Conservation (phyloP, 164 flowering plant genomes). For the Warburgia ugandensis region DNA sequence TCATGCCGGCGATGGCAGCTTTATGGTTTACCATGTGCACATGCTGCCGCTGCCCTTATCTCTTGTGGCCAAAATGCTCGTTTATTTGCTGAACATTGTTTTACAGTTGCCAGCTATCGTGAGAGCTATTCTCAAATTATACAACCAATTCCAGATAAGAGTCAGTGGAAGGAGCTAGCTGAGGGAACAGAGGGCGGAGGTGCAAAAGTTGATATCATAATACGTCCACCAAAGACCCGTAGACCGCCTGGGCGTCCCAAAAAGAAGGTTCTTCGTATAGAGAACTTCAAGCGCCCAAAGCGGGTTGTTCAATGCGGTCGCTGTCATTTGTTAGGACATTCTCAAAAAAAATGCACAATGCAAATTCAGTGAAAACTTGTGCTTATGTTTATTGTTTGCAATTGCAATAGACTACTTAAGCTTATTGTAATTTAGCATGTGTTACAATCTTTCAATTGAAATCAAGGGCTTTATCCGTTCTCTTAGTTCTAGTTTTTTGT, state of each 20-base stretch:
- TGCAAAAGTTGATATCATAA: constrained; percentile 32
- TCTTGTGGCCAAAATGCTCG: constrained; percentile 56
- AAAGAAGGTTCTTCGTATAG: constrained; percentile 61
- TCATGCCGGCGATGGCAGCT: constrained; percentile 87
- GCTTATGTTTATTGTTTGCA: too few relatives aligned
- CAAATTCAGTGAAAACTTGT: too few relatives aligned
- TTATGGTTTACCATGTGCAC: constrained; percentile 73
- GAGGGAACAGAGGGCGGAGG: constrained; percentile 15
- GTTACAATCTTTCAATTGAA: too few relatives aligned
- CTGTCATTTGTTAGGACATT: constrained; percentile 86
- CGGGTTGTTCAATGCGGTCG: constrained; percentile 77
- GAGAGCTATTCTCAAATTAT: constrained; percentile 45
- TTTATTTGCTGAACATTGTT: constrained; percentile 48
- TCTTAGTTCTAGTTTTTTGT: too few relatives aligned
- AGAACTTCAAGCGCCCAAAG: constrained; percentile 57
- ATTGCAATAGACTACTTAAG: too few relatives aligned
- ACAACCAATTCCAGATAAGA: constrained; percentile 46
- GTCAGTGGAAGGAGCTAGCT: constrained; percentile 54
- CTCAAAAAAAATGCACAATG: constrained; percentile 84
- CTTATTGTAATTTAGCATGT: too few relatives aligned
- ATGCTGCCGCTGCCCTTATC: constrained; percentile 72
- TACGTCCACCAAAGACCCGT: constrained; percentile 71
- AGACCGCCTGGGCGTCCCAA: constrained; percentile 84
- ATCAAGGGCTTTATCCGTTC: too few relatives aligned
- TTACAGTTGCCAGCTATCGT: constrained; percentile 43